Conservation (phyloP, 805 yeast species). For the Schwanniomyces occidentalis region DNA sequence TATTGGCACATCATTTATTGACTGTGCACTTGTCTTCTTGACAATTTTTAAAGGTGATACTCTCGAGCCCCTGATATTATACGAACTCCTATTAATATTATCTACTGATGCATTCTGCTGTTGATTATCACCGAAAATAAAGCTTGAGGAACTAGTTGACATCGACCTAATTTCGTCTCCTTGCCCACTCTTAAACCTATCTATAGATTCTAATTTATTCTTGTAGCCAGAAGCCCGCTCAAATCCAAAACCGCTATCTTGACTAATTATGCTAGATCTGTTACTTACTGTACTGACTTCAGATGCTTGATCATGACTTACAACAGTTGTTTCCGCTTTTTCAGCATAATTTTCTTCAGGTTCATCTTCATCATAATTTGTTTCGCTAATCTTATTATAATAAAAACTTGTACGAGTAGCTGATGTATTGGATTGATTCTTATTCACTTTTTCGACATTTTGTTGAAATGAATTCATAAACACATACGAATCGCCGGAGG, state of each 20-base stretch:
- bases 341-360: slow-evolving; percentile 9
- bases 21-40: slow-evolving; percentile 11
- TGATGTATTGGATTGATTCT: slow-evolving; percentile 4
- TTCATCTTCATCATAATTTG: slow-evolving; percentile 13
- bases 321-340: neutral
- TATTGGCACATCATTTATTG: slow-evolving; percentile 22
- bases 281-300: slow-evolving; percentile 25
- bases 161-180: neutral
- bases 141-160: slow-evolving; percentile 8
- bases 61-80: slow-evolving; percentile 16
- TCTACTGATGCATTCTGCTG: slow-evolving; percentile 2
- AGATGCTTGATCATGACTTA: slow-evolving; percentile 14
- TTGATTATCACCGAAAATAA: slow-evolving; percentile 7
- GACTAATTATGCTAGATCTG: slow-evolving; percentile 23
- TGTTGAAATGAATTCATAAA: slow-evolving; percentile 41
- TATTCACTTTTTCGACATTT: slow-evolving; percentile 33
- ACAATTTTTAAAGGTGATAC: slow-evolving; percentile 19
- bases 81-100: slow-evolving; percentile 8
- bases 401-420: slow-evolving; percentile 10
- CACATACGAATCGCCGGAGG: slow-evolving; percentile 41
- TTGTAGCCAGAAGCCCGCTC: too few relatives aligned
- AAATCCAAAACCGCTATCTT: slow-evolving; percentile 4
- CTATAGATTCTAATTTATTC: too few relatives aligned
- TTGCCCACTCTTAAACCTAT: too few relatives aligned
- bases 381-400: slow-evolving; percentile 32